Evolutionary conservation across 768 basidiomycete species (phyloP).

Genomic region (Hydnum rufescens): DNA sequence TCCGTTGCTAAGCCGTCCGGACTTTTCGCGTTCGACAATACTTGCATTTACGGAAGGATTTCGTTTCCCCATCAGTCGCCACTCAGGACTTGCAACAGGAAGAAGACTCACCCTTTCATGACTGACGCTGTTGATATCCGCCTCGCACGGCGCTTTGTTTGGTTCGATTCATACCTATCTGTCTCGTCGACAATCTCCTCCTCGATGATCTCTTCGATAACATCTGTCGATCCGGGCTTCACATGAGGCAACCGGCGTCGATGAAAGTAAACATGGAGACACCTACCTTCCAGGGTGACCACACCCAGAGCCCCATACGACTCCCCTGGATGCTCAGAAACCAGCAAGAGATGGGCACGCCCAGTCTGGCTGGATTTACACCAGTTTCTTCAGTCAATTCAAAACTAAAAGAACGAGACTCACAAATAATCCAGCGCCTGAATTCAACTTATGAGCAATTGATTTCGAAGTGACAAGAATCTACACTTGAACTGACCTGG

Average conservation of each 20-base stretch:
- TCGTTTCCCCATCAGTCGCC: no score
- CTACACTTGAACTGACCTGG: conserved; percentile 22
- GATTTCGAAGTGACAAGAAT: neutral
- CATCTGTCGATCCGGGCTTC: conserved; percentile 1
- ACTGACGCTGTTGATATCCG: conserved; percentile 51
- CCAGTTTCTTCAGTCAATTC: neutral
- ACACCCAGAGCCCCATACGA: conserved; percentile 79
- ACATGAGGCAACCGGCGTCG: conserved; percentile 4
- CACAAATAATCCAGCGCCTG: conserved; percentile 76
- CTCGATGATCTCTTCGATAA: conserved; percentile 67
- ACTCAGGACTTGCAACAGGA: neutral
- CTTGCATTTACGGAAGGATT: neutral
- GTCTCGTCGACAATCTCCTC: conserved; percentile 96
- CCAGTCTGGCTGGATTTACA: conserved; percentile 49
- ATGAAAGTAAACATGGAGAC: neutral
- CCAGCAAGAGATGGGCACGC: conserved; percentile 73
- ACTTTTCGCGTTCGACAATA: conserved; percentile 2
- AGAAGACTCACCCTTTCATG: conserved; percentile 25
- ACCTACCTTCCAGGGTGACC: conserved; percentile 63
- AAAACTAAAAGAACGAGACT: conserved; percentile 10
- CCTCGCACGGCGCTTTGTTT: conserved; percentile 51
- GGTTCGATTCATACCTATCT: conserved; percentile 76
- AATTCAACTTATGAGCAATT: neutral
- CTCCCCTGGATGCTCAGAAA: conserved; percentile 65
- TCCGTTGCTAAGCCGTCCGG: neutral